Percentiles rank a stretch among this genome's conserved stretches.
phyloP scores from a whole-genome alignment of 2,329 filamentous ascomycete genomes.

The Phoma sp. region DNA sequence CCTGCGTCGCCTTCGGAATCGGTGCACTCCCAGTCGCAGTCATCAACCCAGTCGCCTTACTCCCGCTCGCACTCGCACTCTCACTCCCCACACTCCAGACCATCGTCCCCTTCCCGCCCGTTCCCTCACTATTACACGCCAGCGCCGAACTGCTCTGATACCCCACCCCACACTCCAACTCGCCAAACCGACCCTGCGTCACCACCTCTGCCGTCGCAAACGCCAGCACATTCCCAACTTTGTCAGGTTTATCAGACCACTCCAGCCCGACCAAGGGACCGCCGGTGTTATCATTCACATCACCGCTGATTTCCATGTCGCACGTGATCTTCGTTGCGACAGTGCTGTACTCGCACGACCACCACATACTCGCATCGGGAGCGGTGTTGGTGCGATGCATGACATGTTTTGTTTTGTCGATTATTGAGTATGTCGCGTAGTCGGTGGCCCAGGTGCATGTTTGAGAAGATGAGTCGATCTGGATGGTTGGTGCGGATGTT shows the following conservation, averaged over 20 bases:
- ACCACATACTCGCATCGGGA: conserved; percentile 1
- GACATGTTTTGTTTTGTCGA: neutral
- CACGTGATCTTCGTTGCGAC: conserved; percentile 1
- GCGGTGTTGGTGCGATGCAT: neutral
- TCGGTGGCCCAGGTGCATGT: conserved; percentile 3
- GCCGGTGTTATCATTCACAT: conserved; percentile 6
- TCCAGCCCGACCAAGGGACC: neutral
- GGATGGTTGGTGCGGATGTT: neutral
- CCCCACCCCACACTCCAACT: neutral
- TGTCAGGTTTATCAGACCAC: neutral
- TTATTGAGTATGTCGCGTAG: conserved; percentile 1
- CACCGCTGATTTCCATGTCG: neutral
- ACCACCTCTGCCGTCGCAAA: conserved; percentile 9
- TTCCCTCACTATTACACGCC: neutral
- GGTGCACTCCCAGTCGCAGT: neutral
- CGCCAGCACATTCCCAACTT: conserved; percentile 2
- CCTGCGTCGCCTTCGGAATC: neutral
- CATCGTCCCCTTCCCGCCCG: neutral
- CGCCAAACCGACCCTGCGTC: neutral
- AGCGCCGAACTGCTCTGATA: neutral
- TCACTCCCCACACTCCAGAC: neutral
- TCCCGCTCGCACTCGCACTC: no score
- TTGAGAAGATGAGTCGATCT: no score
- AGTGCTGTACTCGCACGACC: conserved; percentile 3
- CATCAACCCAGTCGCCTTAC: neutral